Conservation (phyloP, 2,329 filamentous ascomycete genomes). For the Zalaria obscura region DNA sequence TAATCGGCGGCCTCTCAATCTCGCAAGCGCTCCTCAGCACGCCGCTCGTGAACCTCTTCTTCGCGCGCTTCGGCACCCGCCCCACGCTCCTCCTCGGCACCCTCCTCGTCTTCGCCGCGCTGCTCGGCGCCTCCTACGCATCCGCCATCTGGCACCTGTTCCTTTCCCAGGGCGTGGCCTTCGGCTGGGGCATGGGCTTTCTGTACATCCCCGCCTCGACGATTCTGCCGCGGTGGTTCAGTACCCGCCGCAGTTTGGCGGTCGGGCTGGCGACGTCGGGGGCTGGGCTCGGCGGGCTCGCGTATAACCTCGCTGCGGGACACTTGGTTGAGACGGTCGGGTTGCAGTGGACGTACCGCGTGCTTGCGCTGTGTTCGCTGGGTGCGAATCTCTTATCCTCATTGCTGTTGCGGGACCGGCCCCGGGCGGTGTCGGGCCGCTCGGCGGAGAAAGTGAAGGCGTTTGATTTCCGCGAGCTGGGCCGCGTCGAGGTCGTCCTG, state of each 20-base stretch:
- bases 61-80: constrained; percentile 46
- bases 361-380: constrained; percentile 45
- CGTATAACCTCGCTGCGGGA: constrained; percentile 51
- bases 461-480: constrained; percentile 9
- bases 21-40: constrained; percentile 50
- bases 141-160: constrained; percentile 59
- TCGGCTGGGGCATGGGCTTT: constrained; percentile 61
- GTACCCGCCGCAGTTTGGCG: constrained; percentile 51
- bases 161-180: constrained; percentile 56
- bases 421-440: constrained; percentile 48
- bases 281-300: constrained; percentile 56
- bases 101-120: constrained; percentile 44
- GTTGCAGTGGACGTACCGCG: constrained; percentile 49
- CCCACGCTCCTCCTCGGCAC: constrained; percentile 50
- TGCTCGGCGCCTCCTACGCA: constrained; percentile 56
- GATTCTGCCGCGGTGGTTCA: constrained; percentile 59
- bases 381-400: constrained; percentile 47
- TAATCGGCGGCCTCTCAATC: constrained; percentile 57
- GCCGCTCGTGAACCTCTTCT: constrained; percentile 47
- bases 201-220: constrained; percentile 54
- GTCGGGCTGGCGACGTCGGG: constrained; percentile 53
- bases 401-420: constrained; percentile 48
- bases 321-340: constrained; percentile 49
- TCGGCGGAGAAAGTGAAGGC: constrained; percentile 5
- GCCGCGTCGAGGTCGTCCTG: constrained; percentile 8